Evolutionary conservation across 2,329 filamentous ascomycete species (phyloP).

Genomic region (Beauveria varroae): DNA sequence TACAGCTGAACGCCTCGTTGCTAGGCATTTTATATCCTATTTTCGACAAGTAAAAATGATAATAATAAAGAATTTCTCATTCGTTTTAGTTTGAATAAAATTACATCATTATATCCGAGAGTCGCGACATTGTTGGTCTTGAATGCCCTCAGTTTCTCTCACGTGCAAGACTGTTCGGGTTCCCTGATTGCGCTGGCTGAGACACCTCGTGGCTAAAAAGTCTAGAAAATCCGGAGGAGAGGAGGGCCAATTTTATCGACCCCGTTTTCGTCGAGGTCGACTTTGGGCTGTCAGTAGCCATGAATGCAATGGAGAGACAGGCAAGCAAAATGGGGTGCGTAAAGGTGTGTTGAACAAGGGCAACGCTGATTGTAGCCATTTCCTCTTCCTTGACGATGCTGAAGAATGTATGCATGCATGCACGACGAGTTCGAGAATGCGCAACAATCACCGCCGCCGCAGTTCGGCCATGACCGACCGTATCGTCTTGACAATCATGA

Average conservation of each 20-base stretch:
- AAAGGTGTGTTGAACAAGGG: too few species aligned
- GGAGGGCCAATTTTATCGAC: not conserved
- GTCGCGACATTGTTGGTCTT: too few species aligned
- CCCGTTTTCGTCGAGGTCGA: not conserved
- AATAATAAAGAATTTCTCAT: too few species aligned
- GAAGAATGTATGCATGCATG: not conserved
- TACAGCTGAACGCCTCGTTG: constrained; percentile 1
- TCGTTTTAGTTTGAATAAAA: too few species aligned
- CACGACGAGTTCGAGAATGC: too few species aligned
- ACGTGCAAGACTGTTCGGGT: not conserved
- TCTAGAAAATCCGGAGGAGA: not conserved
- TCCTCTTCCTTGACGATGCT: not conserved
- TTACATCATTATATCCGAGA: too few species aligned
- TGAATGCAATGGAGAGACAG: too few species aligned
- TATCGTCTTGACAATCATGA: constrained; percentile 25
- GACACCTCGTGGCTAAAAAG: not conserved
- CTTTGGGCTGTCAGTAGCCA: not conserved
- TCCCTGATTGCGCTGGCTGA: not conserved
- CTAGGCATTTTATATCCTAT: not conserved
- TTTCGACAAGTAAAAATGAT: not conserved
- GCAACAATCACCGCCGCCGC: constrained; percentile 7
- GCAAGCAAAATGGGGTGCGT: too few species aligned
- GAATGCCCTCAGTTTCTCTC: too few species aligned
- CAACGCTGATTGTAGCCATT: too few species aligned
- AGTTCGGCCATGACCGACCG: constrained; percentile 22